Base-by-base conservation (phyloP, 2,329 filamentous ascomycete species). In the Thielaviopsis punctulata region DNA sequence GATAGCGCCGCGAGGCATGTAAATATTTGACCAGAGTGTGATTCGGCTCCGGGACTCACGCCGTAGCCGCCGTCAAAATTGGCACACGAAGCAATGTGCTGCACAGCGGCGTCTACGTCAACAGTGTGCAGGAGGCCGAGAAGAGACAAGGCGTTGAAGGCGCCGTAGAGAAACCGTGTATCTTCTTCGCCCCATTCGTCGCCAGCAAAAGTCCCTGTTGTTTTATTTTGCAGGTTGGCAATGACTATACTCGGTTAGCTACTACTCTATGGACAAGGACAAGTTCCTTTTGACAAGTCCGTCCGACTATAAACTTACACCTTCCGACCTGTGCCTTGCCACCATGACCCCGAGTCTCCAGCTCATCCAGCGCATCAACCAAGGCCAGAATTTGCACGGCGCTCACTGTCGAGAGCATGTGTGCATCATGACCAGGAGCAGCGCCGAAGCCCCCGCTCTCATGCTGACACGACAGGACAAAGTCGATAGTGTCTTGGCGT, bases 181-280 rank as follows among this genome's bases (percentile, higher is more conserved):
- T 98, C 92, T 57, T 84, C 82, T 66, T 98, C 92, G 27, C 92
- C 92, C 89, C 89, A 98, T 65, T 94, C 83, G 62, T 98, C 92
- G 48, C 92, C 92, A 52, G 83, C 79, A 65, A 98, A 96, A 0
- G 86, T 92, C 55, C 92, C 92, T 3, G 83, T 86, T 52, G 83
- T 72, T 19, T 69, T 72, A 63, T 95, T 83, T 62, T 98, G 92
- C 49, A 95, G 75, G 57, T 71, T 71, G 56, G 89, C 83, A 60
- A 96, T 88, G 68, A 82, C 87, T 79, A 60, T 51, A 18, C 7
- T 33, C 8, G 12, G 57, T 64, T 54, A 62, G 57, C 55, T n/a
- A n/a, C n/a, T n/a, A n/a, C n/a, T n/a, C n/a, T n/a, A n/a, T n/a
- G n/a, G n/a, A n/a, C n/a, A n/a, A n/a, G n/a, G n/a, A n/a, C n/a